A percentile compares a stretch with the other conserved stretches of the same genome.
These are phyloP conservation scores for Backusella circina DNA, from an alignment of 192 early-diverging fungal genomes.

Conservation along the genomic window DNA sequence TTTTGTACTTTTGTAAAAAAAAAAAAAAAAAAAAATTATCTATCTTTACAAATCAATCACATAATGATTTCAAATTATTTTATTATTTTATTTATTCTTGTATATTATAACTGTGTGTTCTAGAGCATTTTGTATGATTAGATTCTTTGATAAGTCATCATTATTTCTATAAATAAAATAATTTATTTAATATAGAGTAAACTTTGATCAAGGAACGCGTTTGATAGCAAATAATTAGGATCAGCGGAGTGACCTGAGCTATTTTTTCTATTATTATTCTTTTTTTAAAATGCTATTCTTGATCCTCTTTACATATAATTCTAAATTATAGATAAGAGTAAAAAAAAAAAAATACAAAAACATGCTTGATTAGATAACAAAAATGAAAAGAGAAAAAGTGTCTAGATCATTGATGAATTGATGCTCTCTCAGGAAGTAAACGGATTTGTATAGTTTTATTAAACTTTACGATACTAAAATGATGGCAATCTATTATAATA, in stretches of 20 bases:
- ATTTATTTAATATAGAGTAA: background rate
- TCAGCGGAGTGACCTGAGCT: background rate
- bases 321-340: background rate
- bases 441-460: too few relatives aligned
- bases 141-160: background rate
- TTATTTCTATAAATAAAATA: background rate
- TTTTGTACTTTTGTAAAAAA: background rate
- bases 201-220: background rate
- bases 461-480: too few relatives aligned
- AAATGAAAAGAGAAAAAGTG: background rate
- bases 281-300: too few relatives aligned
- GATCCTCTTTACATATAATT: too few relatives aligned
- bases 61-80: background rate
- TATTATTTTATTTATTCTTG: background rate
- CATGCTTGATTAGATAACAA: background rate
- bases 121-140: background rate
- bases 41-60: conserved; percentile 1
- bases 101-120: background rate
- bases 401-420: background rate
- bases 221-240: background rate
- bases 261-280: background rate
- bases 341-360: background rate
- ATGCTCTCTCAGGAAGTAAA: background rate
- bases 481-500: too few relatives aligned
- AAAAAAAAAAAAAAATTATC: too few relatives aligned